Evolutionary conservation across 306 rosid genomes (phyloP).

Genomic region (Malus asiatica): DNA sequence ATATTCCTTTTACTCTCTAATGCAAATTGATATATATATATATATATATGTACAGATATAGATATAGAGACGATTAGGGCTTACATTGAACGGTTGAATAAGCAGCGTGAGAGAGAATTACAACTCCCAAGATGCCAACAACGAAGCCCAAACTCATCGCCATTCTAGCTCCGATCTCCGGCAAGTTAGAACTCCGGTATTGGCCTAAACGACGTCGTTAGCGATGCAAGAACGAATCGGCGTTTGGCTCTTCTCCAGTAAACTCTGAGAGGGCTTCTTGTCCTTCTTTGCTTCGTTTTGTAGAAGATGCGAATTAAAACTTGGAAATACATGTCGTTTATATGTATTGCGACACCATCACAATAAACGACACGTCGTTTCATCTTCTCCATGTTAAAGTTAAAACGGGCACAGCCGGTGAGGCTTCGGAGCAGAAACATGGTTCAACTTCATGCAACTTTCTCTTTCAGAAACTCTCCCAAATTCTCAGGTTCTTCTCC

Average conservation of each 20-base stretch:
- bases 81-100: constrained; percentile 70
- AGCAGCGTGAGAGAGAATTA: constrained; percentile 60
- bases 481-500: background rate
- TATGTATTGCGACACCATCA: too few relatives aligned
- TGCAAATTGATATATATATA: background rate
- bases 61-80: background rate
- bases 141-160: constrained; percentile 30
- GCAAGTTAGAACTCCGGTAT: constrained; percentile 7
- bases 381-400: background rate
- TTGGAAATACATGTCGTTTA: background rate
- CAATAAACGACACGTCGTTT: background rate
- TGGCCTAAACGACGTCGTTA: constrained; percentile 5
- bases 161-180: constrained; percentile 15
- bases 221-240: background rate
- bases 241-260: background rate
- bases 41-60: too few relatives aligned
- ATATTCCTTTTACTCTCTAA: background rate
- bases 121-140: constrained; percentile 52
- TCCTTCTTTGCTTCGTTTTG: background rate
- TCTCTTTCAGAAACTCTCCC: background rate
- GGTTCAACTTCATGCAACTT: background rate
- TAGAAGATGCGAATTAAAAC: constrained; percentile 16
- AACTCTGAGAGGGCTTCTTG: background rate
- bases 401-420: background rate
- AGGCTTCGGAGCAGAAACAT: background rate